phyloP scores from a whole-genome alignment of 1,139 yeast species.

The Yamadazyma atlantica region DNA sequence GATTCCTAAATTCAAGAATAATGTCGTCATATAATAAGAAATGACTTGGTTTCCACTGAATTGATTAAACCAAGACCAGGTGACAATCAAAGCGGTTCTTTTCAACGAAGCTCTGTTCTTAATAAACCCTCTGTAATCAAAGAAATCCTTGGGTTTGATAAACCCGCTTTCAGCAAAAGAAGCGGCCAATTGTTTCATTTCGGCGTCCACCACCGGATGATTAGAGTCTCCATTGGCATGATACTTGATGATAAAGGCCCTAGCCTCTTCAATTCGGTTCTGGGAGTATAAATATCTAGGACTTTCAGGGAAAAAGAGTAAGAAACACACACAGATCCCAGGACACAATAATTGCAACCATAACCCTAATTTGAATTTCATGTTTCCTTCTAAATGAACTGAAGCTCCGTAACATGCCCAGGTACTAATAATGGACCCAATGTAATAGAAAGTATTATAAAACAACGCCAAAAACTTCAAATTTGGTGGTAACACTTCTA shows the following conservation, averaged over 20 bases:
- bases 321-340: constrained; percentile 5
- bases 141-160: constrained; percentile 4
- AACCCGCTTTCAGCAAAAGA: constrained; percentile 7
- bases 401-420: constrained; percentile 19
- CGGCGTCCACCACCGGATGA: constrained; percentile 16
- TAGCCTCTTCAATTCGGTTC: constrained; percentile 36
- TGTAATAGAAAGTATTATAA: constrained; percentile 19
- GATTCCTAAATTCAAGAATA: constrained; percentile 20
- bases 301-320: constrained; percentile 52
- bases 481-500: constrained; percentile 19
- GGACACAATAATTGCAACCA: constrained; percentile 14
- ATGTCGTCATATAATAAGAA: constrained; percentile 20
- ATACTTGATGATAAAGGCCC: constrained; percentile 17
- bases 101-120: constrained; percentile 1
- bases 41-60: constrained; percentile 19
- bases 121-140: constrained; percentile 3
- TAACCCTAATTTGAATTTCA: constrained; percentile 13
- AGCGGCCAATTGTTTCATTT: constrained; percentile 16
- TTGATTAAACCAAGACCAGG: constrained; percentile 5
- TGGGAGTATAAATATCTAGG: constrained; percentile 51
- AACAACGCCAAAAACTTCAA: constrained; percentile 15
- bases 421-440: constrained; percentile 19
- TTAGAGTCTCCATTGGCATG: constrained; percentile 17
- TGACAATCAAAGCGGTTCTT: constrained; percentile 1
- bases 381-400: constrained; percentile 11